Conservation (phyloP, 495 filamentous ascomycete species). For the Paragyromitra xinjiangensis region DNA sequence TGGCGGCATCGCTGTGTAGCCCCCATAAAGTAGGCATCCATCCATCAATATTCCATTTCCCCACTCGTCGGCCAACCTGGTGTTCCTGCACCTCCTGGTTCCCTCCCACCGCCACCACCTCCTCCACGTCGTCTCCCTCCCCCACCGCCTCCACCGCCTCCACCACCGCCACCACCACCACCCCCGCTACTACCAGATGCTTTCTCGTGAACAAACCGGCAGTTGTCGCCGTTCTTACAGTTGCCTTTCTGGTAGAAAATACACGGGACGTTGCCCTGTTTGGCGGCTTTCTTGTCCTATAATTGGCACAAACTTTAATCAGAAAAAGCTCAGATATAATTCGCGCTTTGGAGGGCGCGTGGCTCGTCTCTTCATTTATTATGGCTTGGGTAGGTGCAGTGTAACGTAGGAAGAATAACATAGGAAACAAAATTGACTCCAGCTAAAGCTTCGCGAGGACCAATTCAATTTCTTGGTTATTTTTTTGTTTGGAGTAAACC, state of each 20-base stretch:
- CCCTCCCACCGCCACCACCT: conserved; percentile 41
- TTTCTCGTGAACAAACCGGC: conserved; percentile 56
- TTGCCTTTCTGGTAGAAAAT: conserved; percentile 56
- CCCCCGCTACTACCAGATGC: conserved; percentile 19
- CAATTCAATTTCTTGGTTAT: conserved; percentile 28
- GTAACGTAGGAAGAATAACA: conserved; percentile 21
- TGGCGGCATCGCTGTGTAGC: not conserved
- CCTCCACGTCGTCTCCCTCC: conserved; percentile 14
- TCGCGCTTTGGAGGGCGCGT: conserved; percentile 13
- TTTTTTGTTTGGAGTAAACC: conserved; percentile 8
- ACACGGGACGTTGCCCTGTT: conserved; percentile 50
- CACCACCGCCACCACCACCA: conserved; percentile 19
- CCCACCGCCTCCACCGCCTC: conserved; percentile 10
- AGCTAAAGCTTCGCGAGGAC: not conserved
- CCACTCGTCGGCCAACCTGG: conserved; percentile 55
- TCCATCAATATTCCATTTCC: conserved; percentile 55
- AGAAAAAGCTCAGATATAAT: conserved; percentile 37
- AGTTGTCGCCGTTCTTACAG: conserved; percentile 56
- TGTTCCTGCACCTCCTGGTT: conserved; percentile 48
- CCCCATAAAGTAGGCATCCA: conserved; percentile 3
- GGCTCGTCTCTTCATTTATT: conserved; percentile 31
- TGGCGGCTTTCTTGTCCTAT: conserved; percentile 56
- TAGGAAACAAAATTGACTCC: conserved; percentile 12
- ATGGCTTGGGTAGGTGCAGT: conserved; percentile 13
- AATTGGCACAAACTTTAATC: conserved; percentile 34